A percentile compares a stretch with the other conserved stretches of the same genome.
Evolutionary conservation across 257 asterid species (phyloP).

Genomic region (Jaltomata sinuosa): DNA sequence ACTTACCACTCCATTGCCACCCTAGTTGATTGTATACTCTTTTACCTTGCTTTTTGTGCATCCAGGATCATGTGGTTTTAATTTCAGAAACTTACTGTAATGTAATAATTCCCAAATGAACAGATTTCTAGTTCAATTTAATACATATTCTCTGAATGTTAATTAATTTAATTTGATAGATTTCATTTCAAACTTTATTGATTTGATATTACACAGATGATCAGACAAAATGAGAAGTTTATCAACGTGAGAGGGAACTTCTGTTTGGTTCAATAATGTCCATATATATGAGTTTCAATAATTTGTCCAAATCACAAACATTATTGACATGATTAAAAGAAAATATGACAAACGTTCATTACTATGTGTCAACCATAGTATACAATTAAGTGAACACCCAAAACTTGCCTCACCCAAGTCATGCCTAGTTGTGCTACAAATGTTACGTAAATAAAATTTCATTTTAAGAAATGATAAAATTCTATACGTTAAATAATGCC

Average conservation of each 20-base stretch:
- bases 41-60: background rate
- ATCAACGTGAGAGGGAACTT: background rate
- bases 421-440: background rate
- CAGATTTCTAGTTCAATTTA: background rate
- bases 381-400: background rate
- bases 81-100: background rate
- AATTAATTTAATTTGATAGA: background rate
- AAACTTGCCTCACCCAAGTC: background rate
- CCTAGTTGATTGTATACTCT: background rate
- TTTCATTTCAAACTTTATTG: background rate
- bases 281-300: background rate
- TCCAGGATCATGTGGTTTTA: background rate
- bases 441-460: background rate
- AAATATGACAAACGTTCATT: background rate
- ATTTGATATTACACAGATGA: background rate
- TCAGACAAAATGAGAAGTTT: background rate
- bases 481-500: background rate
- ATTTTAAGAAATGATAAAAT: background rate
- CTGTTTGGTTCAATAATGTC: background rate
- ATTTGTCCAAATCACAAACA: background rate
- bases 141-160: background rate
- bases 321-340: background rate
- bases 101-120: no score
- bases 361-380: background rate
- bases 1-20: background rate